Evolutionary conservation across 495 filamentous ascomycete genomes (phyloP).

Genomic region (Hypoxylon rickii): DNA sequence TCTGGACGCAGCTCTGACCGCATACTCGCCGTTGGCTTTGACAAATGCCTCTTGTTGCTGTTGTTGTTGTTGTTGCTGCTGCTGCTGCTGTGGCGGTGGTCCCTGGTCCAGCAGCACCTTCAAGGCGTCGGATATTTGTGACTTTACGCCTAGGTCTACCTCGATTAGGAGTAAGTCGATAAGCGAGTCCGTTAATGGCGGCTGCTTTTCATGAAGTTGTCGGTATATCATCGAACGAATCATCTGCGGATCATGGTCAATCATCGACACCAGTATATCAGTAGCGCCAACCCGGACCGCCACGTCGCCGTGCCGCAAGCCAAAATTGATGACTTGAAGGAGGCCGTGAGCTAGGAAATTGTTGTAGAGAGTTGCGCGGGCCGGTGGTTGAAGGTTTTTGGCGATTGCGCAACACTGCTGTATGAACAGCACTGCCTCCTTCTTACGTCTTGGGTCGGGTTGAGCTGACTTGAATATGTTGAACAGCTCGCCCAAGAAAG

Average conservation of each 20-base stretch:
- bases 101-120: constrained; percentile 92
- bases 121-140: constrained; percentile 93
- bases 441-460: constrained; percentile 72
- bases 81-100: constrained; percentile 43
- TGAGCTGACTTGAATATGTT: constrained; percentile 74
- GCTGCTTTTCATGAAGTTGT: constrained; percentile 82
- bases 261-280: constrained; percentile 89
- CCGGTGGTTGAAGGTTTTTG: constrained; percentile 86
- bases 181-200: constrained; percentile 87
- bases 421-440: constrained; percentile 93
- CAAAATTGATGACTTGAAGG: constrained; percentile 88
- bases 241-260: constrained; percentile 94
- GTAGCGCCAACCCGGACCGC: constrained; percentile 89
- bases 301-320: constrained; percentile 81
- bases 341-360: constrained; percentile 90
- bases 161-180: constrained; percentile 92
- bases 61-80: constrained; percentile 23
- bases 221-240: constrained; percentile 91
- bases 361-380: constrained; percentile 77
- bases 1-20: constrained; percentile 59
- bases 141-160: constrained; percentile 91
- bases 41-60: constrained; percentile 61
- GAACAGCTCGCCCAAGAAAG: constrained; percentile 88
- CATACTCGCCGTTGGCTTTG: constrained; percentile 71
- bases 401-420: constrained; percentile 95